These are phyloP conservation scores for Hypomyces perniciosus DNA, from an alignment of 2,329 filamentous ascomycete species.

Conservation along the genomic window DNA sequence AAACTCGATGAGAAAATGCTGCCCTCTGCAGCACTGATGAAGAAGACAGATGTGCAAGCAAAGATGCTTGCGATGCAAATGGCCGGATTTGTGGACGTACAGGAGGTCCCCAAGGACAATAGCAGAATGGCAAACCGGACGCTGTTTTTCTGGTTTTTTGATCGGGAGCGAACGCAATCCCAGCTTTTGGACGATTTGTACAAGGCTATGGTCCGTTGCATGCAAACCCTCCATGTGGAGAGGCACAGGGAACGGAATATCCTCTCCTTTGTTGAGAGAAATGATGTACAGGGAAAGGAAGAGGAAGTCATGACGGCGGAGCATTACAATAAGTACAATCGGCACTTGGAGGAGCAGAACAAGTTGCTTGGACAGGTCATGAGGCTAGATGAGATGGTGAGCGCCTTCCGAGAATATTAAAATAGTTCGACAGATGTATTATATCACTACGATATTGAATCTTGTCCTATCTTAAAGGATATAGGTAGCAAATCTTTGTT, in stretches of 20 bases:
- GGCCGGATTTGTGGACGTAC: slow-evolving; percentile 79
- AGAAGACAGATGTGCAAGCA: slow-evolving; percentile 76
- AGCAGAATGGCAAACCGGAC: slow-evolving; percentile 76
- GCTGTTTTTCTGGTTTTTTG: slow-evolving; percentile 89
- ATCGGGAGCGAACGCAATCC: slow-evolving; percentile 63
- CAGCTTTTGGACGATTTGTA: slow-evolving; percentile 76
- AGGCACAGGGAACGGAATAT: slow-evolving; percentile 65
- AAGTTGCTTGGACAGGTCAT: slow-evolving; percentile 73
- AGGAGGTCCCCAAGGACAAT: slow-evolving; percentile 88
- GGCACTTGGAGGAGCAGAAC: slow-evolving; percentile 59
- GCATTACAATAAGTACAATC: slow-evolving; percentile 60
- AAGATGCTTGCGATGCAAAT: slow-evolving; percentile 83
- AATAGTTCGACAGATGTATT: not conserved
- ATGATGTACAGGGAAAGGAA: slow-evolving; percentile 79
- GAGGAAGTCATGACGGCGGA: slow-evolving; percentile 70
- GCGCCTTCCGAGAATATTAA: slow-evolving; percentile 73
- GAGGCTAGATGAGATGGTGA: slow-evolving; percentile 78
- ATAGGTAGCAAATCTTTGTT: not conserved
- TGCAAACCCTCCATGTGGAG: slow-evolving; percentile 76
- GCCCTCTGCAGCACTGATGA: slow-evolving; percentile 73
- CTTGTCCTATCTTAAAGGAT: not conserved
- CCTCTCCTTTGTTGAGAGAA: slow-evolving; percentile 74
- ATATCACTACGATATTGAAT: not conserved
- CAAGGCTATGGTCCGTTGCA: slow-evolving; percentile 78
- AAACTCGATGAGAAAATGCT: slow-evolving; percentile 94